phyloP scores from a whole-genome alignment of 257 asterid species.

The Gynochthodes officinalis region DNA sequence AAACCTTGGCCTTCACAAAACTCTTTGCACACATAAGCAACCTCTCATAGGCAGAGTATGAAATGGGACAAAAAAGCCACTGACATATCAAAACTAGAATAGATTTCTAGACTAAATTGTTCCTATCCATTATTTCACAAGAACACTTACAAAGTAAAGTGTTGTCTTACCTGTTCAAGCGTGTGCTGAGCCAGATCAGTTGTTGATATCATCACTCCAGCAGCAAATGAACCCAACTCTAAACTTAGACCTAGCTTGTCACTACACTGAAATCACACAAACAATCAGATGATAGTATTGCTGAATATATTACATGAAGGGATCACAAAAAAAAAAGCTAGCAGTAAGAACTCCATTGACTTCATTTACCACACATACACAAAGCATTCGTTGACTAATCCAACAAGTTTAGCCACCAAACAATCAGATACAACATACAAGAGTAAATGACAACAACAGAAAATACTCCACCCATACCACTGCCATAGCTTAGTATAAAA shows the following conservation, averaged over 20 bases:
- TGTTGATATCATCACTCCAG: slow-evolving; percentile 98
- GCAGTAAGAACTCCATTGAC: background rate
- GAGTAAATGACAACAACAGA: background rate
- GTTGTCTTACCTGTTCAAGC: slow-evolving; percentile 72
- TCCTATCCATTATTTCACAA: background rate
- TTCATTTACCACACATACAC: background rate
- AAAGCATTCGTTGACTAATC: background rate
- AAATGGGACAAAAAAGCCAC: background rate
- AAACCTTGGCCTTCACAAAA: background rate
- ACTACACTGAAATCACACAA: slow-evolving; percentile 74
- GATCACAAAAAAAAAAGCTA: background rate
- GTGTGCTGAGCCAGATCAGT: slow-evolving; percentile 98
- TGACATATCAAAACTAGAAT: background rate
- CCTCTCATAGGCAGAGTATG: background rate
- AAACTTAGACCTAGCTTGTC: slow-evolving; percentile 99
- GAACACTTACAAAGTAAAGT: background rate
- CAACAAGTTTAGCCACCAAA: background rate
- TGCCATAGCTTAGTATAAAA: background rate
- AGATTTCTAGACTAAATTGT: background rate
- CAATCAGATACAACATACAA: background rate
- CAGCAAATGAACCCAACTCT: slow-evolving; percentile 99
- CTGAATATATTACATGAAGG: background rate
- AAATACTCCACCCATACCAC: background rate
- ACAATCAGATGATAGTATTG: slow-evolving; percentile 12
- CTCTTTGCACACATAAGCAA: background rate